Evolutionary conservation across 1,284 basidiomycete species (phyloP).

Genomic region (Heliocybe sulcata): DNA sequence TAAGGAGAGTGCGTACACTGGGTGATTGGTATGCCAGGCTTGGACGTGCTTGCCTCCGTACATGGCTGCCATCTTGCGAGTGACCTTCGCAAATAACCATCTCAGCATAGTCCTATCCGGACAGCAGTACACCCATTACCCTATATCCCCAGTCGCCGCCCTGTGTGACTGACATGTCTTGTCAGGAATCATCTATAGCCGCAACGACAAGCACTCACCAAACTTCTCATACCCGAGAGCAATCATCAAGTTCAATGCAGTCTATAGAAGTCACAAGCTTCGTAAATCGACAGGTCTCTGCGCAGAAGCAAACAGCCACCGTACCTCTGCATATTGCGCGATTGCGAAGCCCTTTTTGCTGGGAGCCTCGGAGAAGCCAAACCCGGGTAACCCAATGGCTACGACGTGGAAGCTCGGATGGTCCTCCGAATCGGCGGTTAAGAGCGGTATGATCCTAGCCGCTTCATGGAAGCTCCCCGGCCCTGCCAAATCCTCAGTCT

Average conservation of each 20-base stretch:
- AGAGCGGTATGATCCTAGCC: conserved; percentile 42
- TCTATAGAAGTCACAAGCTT: conserved; percentile 2
- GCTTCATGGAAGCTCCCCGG: conserved; percentile 53
- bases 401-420: conserved; percentile 5
- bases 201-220: conserved; percentile 12
- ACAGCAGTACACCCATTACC: too few species aligned
- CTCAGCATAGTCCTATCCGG: neutral
- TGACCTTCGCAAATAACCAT: conserved; percentile 2
- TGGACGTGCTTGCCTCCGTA: conserved; percentile 13
- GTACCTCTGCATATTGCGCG: conserved; percentile 16
- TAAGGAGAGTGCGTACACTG: conserved; percentile 10
- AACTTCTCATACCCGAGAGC: conserved; percentile 20
- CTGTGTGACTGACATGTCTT: conserved; percentile 11
- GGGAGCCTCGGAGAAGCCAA: conserved; percentile 19
- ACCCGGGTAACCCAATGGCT: conserved; percentile 24
- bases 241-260: conserved; percentile 15
- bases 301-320: too few species aligned
- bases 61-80: conserved; percentile 6
- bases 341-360: conserved; percentile 23
- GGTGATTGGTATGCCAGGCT: conserved; percentile 20
- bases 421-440: conserved; percentile 25
- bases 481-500: too few species aligned
- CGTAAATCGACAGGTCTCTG: too few species aligned
- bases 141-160: conserved; percentile 16
- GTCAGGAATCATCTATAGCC: neutral